Conservation (phyloP, 306 rosid genomes). For the Malus sylvestris region DNA sequence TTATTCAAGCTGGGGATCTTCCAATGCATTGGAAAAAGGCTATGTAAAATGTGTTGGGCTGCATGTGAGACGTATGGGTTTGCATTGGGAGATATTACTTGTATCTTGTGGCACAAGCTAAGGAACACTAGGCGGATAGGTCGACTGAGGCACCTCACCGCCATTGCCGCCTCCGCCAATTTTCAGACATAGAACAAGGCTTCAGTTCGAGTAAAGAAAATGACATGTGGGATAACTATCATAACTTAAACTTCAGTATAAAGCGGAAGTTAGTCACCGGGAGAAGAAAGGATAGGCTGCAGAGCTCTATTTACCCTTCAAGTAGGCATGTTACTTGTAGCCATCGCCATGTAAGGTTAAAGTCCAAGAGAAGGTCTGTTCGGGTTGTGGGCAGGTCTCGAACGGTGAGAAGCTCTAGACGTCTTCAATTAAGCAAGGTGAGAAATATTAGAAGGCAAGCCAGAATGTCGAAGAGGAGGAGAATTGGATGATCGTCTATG, state of each 20-base stretch:
- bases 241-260: conserved; percentile 2
- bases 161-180: not conserved
- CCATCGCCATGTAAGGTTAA: not conserved
- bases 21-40: conserved; percentile 46
- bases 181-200: conserved; percentile 33
- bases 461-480: not conserved
- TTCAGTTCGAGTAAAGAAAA: conserved; percentile 26
- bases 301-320: not conserved
- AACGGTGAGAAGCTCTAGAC: not conserved
- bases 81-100: conserved; percentile 28
- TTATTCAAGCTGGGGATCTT: conserved; percentile 42
- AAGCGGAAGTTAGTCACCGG: conserved; percentile 6
- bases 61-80: conserved; percentile 36
- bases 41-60: conserved; percentile 42
- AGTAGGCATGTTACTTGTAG: not conserved
- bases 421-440: not conserved
- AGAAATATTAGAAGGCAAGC: not conserved
- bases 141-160: not conserved
- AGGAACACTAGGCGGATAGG: conserved; percentile 32
- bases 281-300: conserved; percentile 12
- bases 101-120: conserved; percentile 38
- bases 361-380: not conserved
- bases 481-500: not conserved
- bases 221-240: not conserved
- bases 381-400: not conserved